phyloP scores from a whole-genome alignment of 352 stramenopile species.

The Phytophthora kernoviae region DNA sequence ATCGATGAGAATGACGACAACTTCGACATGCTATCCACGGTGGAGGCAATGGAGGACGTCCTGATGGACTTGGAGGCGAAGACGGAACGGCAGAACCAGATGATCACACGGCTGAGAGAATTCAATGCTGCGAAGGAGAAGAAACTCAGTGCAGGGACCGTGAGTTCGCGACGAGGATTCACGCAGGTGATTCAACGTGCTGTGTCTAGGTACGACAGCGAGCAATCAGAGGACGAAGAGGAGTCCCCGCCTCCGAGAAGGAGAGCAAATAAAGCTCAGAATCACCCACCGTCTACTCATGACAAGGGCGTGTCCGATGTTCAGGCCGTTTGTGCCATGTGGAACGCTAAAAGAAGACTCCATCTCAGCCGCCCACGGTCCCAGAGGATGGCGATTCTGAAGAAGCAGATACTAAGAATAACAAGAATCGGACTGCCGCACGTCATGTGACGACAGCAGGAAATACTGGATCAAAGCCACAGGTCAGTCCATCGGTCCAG shows the following conservation, averaged over 20 bases:
- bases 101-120: conserved; percentile 40
- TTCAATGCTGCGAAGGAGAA: conserved; percentile 32
- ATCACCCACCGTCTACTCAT: conserved; percentile 16
- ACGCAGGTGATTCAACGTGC: conserved; percentile 34
- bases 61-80: conserved; percentile 64
- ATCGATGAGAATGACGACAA: conserved; percentile 6
- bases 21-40: conserved; percentile 34
- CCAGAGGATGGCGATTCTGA: conserved; percentile 12
- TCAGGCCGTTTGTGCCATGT: conserved; percentile 53
- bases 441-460: conserved; percentile 9
- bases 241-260: conserved; percentile 34
- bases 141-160: conserved; percentile 21
- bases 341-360: conserved; percentile 43
- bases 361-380: conserved; percentile 15
- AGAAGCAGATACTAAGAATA: conserved; percentile 16
- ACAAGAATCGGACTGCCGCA: conserved; percentile 11
- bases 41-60: conserved; percentile 57
- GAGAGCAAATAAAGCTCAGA: conserved; percentile 29
- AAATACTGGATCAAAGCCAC: conserved; percentile 14
- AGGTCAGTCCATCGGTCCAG: conserved; percentile 4
- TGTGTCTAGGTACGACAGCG: conserved; percentile 24
- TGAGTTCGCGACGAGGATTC: conserved; percentile 28
- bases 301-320: conserved; percentile 25
- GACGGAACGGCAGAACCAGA: conserved; percentile 48
- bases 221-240: conserved; percentile 31